These are phyloP conservation scores for Salinomyces thailandicus DNA, from an alignment of 2,329 filamentous ascomycete genomes.

Conservation along the genomic window DNA sequence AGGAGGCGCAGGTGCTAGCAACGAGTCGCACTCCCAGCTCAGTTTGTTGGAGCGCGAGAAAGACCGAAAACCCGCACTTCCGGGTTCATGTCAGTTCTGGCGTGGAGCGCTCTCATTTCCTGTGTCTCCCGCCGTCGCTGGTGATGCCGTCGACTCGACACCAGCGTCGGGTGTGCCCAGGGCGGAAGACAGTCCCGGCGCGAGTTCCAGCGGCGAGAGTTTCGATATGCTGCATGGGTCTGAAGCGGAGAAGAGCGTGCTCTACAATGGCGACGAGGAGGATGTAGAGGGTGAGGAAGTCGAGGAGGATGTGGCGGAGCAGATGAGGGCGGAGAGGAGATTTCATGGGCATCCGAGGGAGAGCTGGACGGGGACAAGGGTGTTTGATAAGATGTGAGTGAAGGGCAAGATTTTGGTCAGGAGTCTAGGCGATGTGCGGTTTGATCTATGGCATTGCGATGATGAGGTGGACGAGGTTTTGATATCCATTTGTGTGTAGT, in stretches of 20 bases:
- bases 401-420: too few relatives aligned
- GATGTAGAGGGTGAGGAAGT: slow-evolving; percentile 7
- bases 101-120: slow-evolving; percentile 14
- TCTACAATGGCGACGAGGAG: slow-evolving; percentile 14
- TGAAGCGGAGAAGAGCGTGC: slow-evolving; percentile 29
- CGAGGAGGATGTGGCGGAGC: slow-evolving; percentile 1
- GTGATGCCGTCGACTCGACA: background rate
- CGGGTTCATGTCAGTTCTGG: slow-evolving; percentile 28
- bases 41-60: slow-evolving; percentile 33
- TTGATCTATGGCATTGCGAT: too few relatives aligned
- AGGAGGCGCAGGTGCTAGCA: slow-evolving; percentile 7
- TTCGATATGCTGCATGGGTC: slow-evolving; percentile 38
- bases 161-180: slow-evolving; percentile 17
- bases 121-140: slow-evolving; percentile 1
- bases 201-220: slow-evolving; percentile 27
- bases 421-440: too few relatives aligned
- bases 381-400: slow-evolving; percentile 30
- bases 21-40: slow-evolving; percentile 15
- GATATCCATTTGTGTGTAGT: too few relatives aligned
- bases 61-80: slow-evolving; percentile 27
- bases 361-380: slow-evolving; percentile 22
- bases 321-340: slow-evolving; percentile 15
- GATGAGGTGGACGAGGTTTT: too few relatives aligned
- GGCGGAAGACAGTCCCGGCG: slow-evolving; percentile 11
- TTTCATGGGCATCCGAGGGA: slow-evolving; percentile 17